These are phyloP conservation scores for Irpex sp. DNA, from an alignment of 1,284 basidiomycete species.

Conservation along the genomic window DNA sequence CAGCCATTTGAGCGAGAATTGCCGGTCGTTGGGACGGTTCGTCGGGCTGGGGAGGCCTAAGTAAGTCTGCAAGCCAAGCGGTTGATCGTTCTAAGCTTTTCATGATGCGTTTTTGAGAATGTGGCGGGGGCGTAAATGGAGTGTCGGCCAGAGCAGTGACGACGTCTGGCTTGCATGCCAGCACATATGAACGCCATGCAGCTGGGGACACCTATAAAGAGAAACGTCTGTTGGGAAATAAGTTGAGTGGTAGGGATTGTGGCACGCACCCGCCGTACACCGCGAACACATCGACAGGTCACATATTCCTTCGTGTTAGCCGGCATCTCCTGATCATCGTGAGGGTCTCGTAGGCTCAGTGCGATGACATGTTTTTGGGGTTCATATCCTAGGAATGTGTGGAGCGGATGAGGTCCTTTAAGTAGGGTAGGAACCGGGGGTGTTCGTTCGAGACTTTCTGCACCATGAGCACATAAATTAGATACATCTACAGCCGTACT, in stretches of 20 bases:
- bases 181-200: slow-evolving; percentile 51
- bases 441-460: slow-evolving; percentile 52
- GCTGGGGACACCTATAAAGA: slow-evolving; percentile 46
- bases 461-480: slow-evolving; percentile 6
- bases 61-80: slow-evolving; percentile 56
- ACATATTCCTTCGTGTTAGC: slow-evolving; percentile 60
- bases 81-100: slow-evolving; percentile 70
- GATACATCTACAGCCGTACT: slow-evolving; percentile 29
- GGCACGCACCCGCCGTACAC: slow-evolving; percentile 62
- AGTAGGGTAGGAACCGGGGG: slow-evolving; percentile 61
- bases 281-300: slow-evolving; percentile 58
- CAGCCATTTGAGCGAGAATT: slow-evolving; percentile 67
- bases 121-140: slow-evolving; percentile 57
- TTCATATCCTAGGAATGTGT: slow-evolving; percentile 55
- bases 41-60: slow-evolving; percentile 27
- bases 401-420: slow-evolving; percentile 46
- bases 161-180: slow-evolving; percentile 61
- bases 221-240: background rate
- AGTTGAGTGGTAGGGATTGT: background rate
- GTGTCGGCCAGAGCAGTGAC: slow-evolving; percentile 70
- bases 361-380: slow-evolving; percentile 48
- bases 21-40: slow-evolving; percentile 23
- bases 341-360: slow-evolving; percentile 63
- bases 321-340: slow-evolving; percentile 62
- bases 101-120: slow-evolving; percentile 69